These are phyloP conservation scores for Alternaria panax DNA, from an alignment of 2,329 filamentous ascomycete genomes.

Conservation along the genomic window DNA sequence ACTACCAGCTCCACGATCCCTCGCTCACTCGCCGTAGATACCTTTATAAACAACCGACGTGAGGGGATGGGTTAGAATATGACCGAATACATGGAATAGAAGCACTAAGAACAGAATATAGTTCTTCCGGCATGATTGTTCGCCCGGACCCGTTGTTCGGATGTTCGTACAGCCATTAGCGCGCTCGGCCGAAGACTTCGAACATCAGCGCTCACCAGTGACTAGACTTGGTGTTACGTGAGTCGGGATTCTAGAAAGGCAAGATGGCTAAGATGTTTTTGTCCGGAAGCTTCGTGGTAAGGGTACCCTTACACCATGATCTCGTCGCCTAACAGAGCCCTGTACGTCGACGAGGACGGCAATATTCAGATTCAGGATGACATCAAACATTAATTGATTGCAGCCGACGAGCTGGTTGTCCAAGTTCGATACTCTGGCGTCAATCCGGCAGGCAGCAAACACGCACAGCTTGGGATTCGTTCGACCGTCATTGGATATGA, in stretches of 20 bases:
- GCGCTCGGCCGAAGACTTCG: not conserved
- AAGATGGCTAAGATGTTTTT: no score
- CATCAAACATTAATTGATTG: not conserved
- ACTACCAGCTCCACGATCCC: not conserved
- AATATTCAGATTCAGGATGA: not conserved
- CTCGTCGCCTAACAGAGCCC: not conserved
- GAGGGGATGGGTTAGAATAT: not conserved
- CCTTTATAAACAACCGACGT: not conserved
- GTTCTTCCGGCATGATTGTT: not conserved
- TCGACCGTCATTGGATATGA: constrained; percentile 15
- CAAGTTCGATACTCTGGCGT: constrained; percentile 3
- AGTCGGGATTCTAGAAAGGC: no score
- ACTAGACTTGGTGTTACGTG: not conserved
- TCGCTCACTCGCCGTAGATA: not conserved
- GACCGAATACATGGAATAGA: not conserved
- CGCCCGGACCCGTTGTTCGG: not conserved
- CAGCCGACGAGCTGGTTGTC: not conserved
- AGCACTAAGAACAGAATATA: not conserved
- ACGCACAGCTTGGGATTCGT: constrained; percentile 10
- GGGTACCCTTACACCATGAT: not conserved
- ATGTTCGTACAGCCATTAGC: not conserved
- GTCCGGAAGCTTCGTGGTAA: not conserved
- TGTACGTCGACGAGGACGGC: not conserved
- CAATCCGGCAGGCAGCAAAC: constrained; percentile 16
- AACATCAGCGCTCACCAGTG: not conserved